phyloP scores from a whole-genome alignment of 2,329 filamentous ascomycete species.

The Sordariomycetes sp. region DNA sequence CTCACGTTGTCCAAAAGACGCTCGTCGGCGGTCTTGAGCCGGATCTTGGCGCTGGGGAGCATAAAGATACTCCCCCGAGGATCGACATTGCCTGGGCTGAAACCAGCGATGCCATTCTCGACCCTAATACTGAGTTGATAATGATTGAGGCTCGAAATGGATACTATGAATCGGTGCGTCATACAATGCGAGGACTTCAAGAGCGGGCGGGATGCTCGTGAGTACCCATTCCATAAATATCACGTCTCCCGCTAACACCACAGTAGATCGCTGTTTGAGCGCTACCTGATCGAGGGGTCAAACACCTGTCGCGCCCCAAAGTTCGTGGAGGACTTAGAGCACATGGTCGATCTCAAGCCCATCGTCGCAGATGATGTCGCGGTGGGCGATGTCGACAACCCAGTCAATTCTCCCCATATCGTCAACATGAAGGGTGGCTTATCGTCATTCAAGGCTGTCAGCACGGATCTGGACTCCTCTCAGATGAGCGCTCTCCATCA shows the following conservation, averaged over 20 bases:
- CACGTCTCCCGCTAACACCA: neutral
- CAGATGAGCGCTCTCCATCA: slow-evolving; percentile 55
- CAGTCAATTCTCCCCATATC: neutral
- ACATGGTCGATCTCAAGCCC: neutral
- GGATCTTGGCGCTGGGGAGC: slow-evolving; percentile 18
- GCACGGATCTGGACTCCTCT: slow-evolving; percentile 47
- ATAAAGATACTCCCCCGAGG: slow-evolving; percentile 36
- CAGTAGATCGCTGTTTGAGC: slow-evolving; percentile 42
- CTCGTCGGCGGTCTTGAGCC: slow-evolving; percentile 45
- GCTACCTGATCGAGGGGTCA: slow-evolving; percentile 42
- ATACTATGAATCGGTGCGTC: slow-evolving; percentile 65
- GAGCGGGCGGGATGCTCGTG: slow-evolving; percentile 2
- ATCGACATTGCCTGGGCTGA: slow-evolving; percentile 65
- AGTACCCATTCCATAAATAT: slow-evolving; percentile 2
- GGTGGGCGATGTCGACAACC: neutral
- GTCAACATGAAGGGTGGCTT: slow-evolving; percentile 2
- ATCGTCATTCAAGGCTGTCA: slow-evolving; percentile 5
- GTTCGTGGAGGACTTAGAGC: slow-evolving; percentile 13
- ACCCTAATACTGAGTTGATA: slow-evolving; percentile 55
- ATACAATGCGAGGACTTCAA: slow-evolving; percentile 18
- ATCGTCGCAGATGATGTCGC: neutral
- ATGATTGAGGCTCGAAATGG: slow-evolving; percentile 67
- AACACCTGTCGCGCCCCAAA: slow-evolving; percentile 14
- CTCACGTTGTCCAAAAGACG: slow-evolving; percentile 57
- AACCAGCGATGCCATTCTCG: slow-evolving; percentile 45